Evolutionary conservation across 805 yeast species (phyloP).

Genomic region (Teunomyces gatunensis): DNA sequence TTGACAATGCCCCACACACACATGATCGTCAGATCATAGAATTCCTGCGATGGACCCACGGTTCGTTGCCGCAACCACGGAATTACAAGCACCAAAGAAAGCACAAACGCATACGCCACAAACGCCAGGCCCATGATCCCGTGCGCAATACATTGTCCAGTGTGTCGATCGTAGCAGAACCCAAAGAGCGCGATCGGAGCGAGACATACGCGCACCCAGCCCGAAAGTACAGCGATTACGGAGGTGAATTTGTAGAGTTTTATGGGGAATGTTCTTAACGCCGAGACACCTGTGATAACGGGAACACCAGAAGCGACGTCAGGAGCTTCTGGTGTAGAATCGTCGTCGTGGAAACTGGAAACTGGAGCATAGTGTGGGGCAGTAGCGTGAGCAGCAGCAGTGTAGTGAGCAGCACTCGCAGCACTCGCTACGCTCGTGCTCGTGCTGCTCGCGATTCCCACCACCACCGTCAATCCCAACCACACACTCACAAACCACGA

Average conservation of each 20-base stretch:
- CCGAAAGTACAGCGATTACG: slow-evolving; percentile 48
- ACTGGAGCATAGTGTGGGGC: no score
- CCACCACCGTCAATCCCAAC: slow-evolving; percentile 46
- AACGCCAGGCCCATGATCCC: slow-evolving; percentile 96
- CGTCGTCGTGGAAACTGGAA: neutral
- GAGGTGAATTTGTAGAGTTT: slow-evolving; percentile 45
- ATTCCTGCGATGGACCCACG: slow-evolving; percentile 62
- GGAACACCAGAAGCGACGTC: neutral
- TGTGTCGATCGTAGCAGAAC: slow-evolving; percentile 76
- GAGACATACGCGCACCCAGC: slow-evolving; percentile 78
- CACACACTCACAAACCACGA: slow-evolving; percentile 58
- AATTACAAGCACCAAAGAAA: slow-evolving; percentile 61
- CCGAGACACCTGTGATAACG: neutral
- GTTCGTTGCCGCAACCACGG: slow-evolving; percentile 64
- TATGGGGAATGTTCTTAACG: slow-evolving; percentile 14
- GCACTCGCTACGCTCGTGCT: no score
- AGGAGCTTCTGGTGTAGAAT: neutral
- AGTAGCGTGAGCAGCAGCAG: no score
- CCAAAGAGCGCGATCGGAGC: slow-evolving; percentile 85
- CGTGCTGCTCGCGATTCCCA: slow-evolving; percentile 25
- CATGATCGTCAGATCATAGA: slow-evolving; percentile 77
- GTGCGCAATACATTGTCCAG: slow-evolving; percentile 96
- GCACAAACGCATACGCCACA: slow-evolving; percentile 71
- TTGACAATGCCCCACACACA: slow-evolving; percentile 89
- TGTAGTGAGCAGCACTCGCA: no score